A percentile compares a stretch with the other conserved stretches of the same genome.
Conservation (phyloP, 176 grass and related monocot species). For the Musa itinerans region DNA sequence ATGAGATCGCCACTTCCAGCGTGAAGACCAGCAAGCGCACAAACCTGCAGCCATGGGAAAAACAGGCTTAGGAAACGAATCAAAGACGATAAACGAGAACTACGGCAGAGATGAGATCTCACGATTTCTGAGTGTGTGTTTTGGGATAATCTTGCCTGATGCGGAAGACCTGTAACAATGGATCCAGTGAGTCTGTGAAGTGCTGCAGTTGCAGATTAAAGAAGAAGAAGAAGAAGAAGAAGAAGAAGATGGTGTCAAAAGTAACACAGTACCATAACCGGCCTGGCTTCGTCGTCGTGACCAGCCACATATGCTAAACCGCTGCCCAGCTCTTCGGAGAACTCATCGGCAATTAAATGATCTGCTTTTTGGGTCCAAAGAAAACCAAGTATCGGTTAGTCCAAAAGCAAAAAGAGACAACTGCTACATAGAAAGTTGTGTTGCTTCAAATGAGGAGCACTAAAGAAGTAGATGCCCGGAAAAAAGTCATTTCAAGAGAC, state of each 20-base stretch:
- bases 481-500: neutral
- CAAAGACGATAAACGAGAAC: neutral
- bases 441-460: neutral
- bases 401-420: neutral
- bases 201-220: neutral
- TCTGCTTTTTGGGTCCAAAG: constrained; percentile 29
- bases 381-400: neutral
- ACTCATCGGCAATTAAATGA: constrained; percentile 91
- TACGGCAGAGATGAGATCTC: constrained; percentile 8
- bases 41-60: constrained; percentile 32
- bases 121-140: constrained; percentile 84
- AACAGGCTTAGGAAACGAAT: neutral
- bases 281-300: constrained; percentile 82
- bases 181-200: neutral
- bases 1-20: constrained; percentile 77
- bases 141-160: constrained; percentile 96
- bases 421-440: constrained; percentile 21
- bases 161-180: constrained; percentile 52
- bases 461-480: neutral
- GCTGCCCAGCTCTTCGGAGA: constrained; percentile 76
- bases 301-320: constrained; percentile 84
- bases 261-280: constrained; percentile 52
- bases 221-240: neutral
- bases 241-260: neutral
- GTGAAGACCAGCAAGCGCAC: constrained; percentile 92